phyloP scores from a whole-genome alignment of 2,329 filamentous ascomycete genomes.

The Beauveria scarabaeidicola region DNA sequence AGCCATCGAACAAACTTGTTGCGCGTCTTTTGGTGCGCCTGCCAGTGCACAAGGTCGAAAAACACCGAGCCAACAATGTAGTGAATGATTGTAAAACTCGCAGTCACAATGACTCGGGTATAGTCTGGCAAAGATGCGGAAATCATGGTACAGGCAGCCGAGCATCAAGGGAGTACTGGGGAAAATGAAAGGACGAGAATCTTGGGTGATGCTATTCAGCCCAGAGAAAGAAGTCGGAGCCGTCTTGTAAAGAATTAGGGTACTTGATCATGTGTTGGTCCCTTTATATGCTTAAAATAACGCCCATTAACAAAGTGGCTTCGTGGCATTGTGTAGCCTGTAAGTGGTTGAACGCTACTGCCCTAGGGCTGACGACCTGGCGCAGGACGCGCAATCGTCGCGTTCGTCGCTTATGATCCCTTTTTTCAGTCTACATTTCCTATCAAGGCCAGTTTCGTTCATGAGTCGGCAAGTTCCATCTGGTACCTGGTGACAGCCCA shows the following conservation, averaged over 20 bases:
- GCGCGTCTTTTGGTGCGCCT: conserved; percentile 8
- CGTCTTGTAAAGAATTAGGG: background rate
- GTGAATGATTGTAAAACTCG: background rate
- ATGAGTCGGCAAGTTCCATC: background rate
- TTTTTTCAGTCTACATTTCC: background rate
- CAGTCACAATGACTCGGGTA: background rate
- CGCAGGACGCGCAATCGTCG: background rate
- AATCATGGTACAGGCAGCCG: background rate
- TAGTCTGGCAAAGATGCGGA: background rate
- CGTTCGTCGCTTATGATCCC: background rate
- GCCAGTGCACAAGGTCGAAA: conserved; percentile 12
- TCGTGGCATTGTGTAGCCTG: background rate
- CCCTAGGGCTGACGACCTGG: background rate
- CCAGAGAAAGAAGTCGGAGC: background rate
- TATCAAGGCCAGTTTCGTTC: background rate
- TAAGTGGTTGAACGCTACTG: background rate
- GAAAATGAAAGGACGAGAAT: background rate
- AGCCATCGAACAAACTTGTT: conserved; percentile 9
- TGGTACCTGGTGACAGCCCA: too few relatives aligned
- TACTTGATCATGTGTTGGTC: background rate
- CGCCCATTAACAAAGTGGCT: background rate
- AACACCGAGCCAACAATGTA: conserved; percentile 9
- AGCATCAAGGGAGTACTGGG: background rate
- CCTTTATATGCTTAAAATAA: background rate
- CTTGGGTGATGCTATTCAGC: background rate